Evolutionary conservation across 768 basidiomycete genomes (phyloP).

Genomic region (Chalciporus chontae): DNA sequence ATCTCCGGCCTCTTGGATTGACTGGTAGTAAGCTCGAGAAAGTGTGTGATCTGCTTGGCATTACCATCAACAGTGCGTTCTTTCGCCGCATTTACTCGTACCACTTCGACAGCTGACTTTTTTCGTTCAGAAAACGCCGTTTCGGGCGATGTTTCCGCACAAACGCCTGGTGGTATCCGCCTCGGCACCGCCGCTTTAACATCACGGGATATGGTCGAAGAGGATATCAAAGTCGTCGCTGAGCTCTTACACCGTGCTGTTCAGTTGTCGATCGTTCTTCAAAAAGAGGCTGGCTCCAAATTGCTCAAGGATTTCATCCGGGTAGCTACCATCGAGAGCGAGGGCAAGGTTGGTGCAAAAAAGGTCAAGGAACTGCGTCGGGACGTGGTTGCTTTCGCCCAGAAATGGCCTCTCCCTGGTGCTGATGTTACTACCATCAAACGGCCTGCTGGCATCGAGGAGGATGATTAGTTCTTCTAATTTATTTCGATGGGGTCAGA

Average conservation of each 20-base stretch:
- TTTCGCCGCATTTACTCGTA: background rate
- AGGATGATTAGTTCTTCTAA: slow-evolving; percentile 37
- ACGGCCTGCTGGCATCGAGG: slow-evolving; percentile 63
- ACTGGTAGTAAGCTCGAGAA: slow-evolving; percentile 99
- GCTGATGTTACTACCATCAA: slow-evolving; percentile 47
- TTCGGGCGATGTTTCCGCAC: slow-evolving; percentile 92
- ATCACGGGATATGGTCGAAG: slow-evolving; percentile 88
- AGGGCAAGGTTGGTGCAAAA: slow-evolving; percentile 67
- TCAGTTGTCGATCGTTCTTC: slow-evolving; percentile 82
- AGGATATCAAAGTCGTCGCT: slow-evolving; percentile 83
- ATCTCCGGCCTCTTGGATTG: slow-evolving; percentile 88
- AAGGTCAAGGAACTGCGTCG: slow-evolving; percentile 69
- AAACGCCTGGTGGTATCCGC: slow-evolving; percentile 95
- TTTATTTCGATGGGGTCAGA: background rate
- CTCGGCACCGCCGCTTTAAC: slow-evolving; percentile 93
- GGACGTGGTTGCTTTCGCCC: slow-evolving; percentile 82
- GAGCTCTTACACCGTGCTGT: slow-evolving; percentile 92
- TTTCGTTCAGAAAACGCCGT: slow-evolving; percentile 83
- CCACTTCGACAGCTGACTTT: background rate
- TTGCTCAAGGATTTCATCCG: slow-evolving; percentile 94
- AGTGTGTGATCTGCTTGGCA: slow-evolving; percentile 93
- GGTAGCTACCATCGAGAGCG: slow-evolving; percentile 63
- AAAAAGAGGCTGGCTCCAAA: slow-evolving; percentile 94
- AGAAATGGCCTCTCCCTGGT: slow-evolving; percentile 91
- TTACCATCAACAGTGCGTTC: slow-evolving; percentile 88